phyloP scores from a whole-genome alignment of 2,329 filamentous ascomycete species.

The Furcasterigmium furcatum region DNA sequence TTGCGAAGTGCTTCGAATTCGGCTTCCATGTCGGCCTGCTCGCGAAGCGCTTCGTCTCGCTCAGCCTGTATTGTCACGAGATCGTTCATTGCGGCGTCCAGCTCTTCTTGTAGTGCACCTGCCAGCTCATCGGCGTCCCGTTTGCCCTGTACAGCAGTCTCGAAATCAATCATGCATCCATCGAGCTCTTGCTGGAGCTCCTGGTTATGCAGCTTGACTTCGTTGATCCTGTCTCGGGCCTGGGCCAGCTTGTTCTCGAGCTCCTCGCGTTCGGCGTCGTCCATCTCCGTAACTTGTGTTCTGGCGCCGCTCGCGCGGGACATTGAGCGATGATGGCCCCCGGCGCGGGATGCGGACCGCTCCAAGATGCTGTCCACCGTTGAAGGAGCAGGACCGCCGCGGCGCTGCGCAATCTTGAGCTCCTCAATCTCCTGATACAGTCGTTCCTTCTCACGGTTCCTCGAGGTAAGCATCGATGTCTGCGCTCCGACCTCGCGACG shows the following conservation, averaged over 20 bases:
- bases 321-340: constrained; percentile 63
- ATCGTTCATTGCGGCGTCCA: constrained; percentile 77
- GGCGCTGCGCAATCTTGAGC: constrained; percentile 81
- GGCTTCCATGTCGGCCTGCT: constrained; percentile 54
- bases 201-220: constrained; percentile 85
- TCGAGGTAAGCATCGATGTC: constrained; percentile 94
- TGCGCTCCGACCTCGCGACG: constrained; percentile 91
- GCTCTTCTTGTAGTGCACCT: constrained; percentile 71
- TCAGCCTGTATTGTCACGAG: constrained; percentile 76
- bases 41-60: constrained; percentile 78
- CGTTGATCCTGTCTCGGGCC: constrained; percentile 81
- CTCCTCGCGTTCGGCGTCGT: constrained; percentile 81
- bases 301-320: constrained; percentile 73
- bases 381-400: constrained; percentile 58
- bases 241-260: constrained; percentile 81
- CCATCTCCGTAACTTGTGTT: constrained; percentile 49
- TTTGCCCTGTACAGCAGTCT: constrained; percentile 64
- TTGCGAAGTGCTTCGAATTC: constrained; percentile 59
- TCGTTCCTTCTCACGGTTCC: constrained; percentile 91
- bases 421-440: constrained; percentile 97
- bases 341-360: constrained; percentile 84
- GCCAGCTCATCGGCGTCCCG: constrained; percentile 56
- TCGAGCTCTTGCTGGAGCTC: constrained; percentile 82
- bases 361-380: constrained; percentile 90
- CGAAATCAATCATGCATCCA: constrained; percentile 74